Evolutionary conservation across 495 filamentous ascomycete species (phyloP).

Genomic region (Acidomyces sp.): DNA sequence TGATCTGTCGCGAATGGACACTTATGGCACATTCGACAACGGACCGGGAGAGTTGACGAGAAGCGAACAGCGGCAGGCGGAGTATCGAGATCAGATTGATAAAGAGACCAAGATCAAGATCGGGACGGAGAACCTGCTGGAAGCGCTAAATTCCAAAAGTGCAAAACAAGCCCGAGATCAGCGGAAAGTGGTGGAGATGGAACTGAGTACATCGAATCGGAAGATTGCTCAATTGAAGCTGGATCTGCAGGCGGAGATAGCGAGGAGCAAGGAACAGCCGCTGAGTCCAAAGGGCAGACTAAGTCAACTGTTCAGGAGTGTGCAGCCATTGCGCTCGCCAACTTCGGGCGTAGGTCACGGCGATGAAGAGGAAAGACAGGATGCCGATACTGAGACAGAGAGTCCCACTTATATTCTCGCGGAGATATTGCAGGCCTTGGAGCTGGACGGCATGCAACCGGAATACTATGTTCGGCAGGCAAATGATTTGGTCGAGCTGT

Average conservation of each 20-base stretch:
- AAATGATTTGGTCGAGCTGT: conserved; percentile 81
- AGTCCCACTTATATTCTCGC: conserved; percentile 82
- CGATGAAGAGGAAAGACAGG: conserved; percentile 32
- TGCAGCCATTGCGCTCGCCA: conserved; percentile 23
- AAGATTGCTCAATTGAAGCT: conserved; percentile 72
- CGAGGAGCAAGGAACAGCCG: conserved; percentile 49
- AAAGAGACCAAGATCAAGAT: conserved; percentile 96
- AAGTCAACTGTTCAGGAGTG: conserved; percentile 49
- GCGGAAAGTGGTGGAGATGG: conserved; percentile 70
- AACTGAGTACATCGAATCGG: conserved; percentile 79
- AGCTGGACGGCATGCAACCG: conserved; percentile 70
- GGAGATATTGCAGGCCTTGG: conserved; percentile 76
- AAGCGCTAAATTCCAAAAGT: conserved; percentile 87
- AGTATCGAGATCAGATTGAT: conserved; percentile 67
- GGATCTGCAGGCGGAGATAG: conserved; percentile 63
- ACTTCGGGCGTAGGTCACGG: conserved; percentile 13
- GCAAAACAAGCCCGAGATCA: conserved; percentile 92
- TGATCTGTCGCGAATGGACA: conserved; percentile 55
- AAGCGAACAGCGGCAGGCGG: conserved; percentile 60
- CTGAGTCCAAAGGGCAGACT: conserved; percentile 57
- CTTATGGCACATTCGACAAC: conserved; percentile 48
- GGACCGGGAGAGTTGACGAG: conserved; percentile 43
- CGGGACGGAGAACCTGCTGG: conserved; percentile 92
- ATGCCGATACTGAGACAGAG: conserved; percentile 42
- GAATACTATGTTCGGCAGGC: conserved; percentile 91